phyloP scores from a whole-genome alignment of 2,329 filamentous ascomycete genomes.

The Xylariales sp. region DNA sequence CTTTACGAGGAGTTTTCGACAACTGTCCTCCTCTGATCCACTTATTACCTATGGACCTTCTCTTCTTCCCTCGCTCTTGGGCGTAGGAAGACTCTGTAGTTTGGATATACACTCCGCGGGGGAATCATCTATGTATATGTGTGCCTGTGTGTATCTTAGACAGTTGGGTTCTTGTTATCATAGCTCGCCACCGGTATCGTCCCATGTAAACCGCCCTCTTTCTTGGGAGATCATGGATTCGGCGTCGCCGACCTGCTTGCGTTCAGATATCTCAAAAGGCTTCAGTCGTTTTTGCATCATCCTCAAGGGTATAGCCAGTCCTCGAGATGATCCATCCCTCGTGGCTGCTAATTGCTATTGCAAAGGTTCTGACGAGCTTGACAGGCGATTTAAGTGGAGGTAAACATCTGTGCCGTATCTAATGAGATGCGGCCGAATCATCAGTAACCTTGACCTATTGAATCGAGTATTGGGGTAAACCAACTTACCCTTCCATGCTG shows the following conservation, averaged over 20 bases:
- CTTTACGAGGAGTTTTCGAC: slow-evolving; percentile 1
- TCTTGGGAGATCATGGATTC: slow-evolving; percentile 55
- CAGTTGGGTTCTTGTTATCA: slow-evolving; percentile 24
- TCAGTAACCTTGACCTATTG: slow-evolving; percentile 19
- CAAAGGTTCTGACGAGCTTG: slow-evolving; percentile 93
- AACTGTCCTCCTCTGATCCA: not conserved
- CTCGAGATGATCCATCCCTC: slow-evolving; percentile 77
- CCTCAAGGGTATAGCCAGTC: slow-evolving; percentile 71
- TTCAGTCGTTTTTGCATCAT: slow-evolving; percentile 76
- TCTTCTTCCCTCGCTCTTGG: not conserved
- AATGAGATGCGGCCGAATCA: slow-evolving; percentile 1
- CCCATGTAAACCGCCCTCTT: slow-evolving; percentile 35
- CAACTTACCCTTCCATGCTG: slow-evolving; percentile 95
- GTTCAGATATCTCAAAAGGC: slow-evolving; percentile 80
- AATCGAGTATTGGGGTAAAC: not conserved
- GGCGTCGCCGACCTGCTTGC: slow-evolving; percentile 90
- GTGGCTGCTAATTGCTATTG: slow-evolving; percentile 95
- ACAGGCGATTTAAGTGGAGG: slow-evolving; percentile 94
- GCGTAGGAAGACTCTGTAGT: not conserved
- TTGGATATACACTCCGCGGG: slow-evolving; percentile 1
- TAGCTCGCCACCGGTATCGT: slow-evolving; percentile 39
- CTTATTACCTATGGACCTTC: not conserved
- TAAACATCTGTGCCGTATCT: slow-evolving; percentile 99
- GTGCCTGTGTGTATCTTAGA: not conserved
- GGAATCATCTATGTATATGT: slow-evolving; percentile 2